phyloP scores from a whole-genome alignment of 2,329 filamentous ascomycete species.

The Pestalotiopsis sp. region DNA sequence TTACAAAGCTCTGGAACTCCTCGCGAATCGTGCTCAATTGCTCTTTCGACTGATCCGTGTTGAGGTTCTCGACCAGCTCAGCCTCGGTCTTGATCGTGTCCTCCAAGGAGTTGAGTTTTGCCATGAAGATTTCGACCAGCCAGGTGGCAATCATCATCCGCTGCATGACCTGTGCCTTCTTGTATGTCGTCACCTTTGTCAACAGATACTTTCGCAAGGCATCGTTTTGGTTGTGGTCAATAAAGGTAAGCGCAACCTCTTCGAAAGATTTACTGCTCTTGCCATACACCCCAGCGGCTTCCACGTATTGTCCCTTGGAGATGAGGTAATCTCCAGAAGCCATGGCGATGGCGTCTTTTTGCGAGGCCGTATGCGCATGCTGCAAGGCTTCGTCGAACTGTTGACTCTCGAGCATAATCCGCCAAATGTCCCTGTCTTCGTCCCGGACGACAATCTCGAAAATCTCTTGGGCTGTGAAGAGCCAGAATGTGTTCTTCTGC shows the following conservation, averaged over 20 bases:
- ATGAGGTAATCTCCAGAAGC: constrained; percentile 90
- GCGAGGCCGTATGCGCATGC: constrained; percentile 77
- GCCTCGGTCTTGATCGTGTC: constrained; percentile 91
- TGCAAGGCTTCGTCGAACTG: constrained; percentile 87
- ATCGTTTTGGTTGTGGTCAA: constrained; percentile 88
- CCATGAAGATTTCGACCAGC: constrained; percentile 96
- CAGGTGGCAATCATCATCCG: constrained; percentile 93
- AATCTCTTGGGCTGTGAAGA: constrained; percentile 89
- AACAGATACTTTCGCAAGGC: constrained; percentile 87
- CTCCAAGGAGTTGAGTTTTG: constrained; percentile 91
- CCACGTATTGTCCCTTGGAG: constrained; percentile 76
- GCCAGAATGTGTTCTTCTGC: constrained; percentile 97
- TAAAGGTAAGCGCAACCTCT: constrained; percentile 88
- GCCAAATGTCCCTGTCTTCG: constrained; percentile 92
- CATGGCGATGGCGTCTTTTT: constrained; percentile 90
- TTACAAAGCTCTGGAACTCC: constrained; percentile 89
- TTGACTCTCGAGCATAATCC: constrained; percentile 83
- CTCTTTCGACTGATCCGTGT: constrained; percentile 70
- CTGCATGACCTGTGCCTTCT: constrained; percentile 87
- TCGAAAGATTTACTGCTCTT: constrained; percentile 97
- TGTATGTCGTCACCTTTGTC: constrained; percentile 80
- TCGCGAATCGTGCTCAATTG: constrained; percentile 71
- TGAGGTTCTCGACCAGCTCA: constrained; percentile 74
- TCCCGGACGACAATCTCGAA: constrained; percentile 91
- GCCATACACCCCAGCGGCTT: constrained; percentile 89